phyloP scores from a whole-genome alignment of 2,329 filamentous ascomycete genomes.

The Neurospora sp. region DNA sequence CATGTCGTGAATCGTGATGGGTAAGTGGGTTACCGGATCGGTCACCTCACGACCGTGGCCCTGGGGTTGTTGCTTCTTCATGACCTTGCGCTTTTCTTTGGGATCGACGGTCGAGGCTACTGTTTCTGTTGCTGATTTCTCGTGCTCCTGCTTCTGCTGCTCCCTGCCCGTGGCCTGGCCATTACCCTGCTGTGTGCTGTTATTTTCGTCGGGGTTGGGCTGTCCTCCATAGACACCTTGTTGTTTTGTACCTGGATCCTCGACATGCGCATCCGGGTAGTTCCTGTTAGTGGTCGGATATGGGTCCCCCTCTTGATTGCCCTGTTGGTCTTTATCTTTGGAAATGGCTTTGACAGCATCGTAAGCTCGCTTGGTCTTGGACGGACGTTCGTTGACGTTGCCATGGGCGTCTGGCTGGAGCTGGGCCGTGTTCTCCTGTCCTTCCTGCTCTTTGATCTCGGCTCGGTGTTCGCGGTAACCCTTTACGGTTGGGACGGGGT shows the following conservation, averaged over 20 bases:
- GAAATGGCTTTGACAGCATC: slow-evolving; percentile 27
- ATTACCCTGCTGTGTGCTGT: slow-evolving; percentile 9
- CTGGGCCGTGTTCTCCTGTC: slow-evolving; percentile 8
- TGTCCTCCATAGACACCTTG: not conserved
- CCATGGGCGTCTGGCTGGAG: slow-evolving; percentile 1
- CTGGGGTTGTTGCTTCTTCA: slow-evolving; percentile 30
- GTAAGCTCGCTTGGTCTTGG: slow-evolving; percentile 25
- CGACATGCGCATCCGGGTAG: slow-evolving; percentile 12
- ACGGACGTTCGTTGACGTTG: slow-evolving; percentile 16
- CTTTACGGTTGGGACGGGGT: slow-evolving; percentile 39
- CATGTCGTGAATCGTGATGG: slow-evolving; percentile 58
- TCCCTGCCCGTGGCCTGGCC: not conserved
- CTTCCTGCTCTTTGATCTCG: slow-evolving; percentile 30
- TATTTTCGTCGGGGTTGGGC: slow-evolving; percentile 4
- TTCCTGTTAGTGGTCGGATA: slow-evolving; percentile 28
- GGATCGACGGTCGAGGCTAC: slow-evolving; percentile 30
- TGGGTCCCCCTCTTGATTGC: slow-evolving; percentile 20
- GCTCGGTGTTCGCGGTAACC: slow-evolving; percentile 36
- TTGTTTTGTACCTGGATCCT: slow-evolving; percentile 9
- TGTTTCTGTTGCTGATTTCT: slow-evolving; percentile 25
- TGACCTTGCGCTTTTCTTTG: slow-evolving; percentile 36
- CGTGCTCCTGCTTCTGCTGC: slow-evolving; percentile 8
- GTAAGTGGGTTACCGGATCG: slow-evolving; percentile 62
- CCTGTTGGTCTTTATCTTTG: slow-evolving; percentile 22
- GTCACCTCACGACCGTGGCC: slow-evolving; percentile 53